Percentiles rank a stretch among this genome's conserved stretches.
phyloP scores from a whole-genome alignment of 768 basidiomycete genomes.

The Serendipita sp. region DNA sequence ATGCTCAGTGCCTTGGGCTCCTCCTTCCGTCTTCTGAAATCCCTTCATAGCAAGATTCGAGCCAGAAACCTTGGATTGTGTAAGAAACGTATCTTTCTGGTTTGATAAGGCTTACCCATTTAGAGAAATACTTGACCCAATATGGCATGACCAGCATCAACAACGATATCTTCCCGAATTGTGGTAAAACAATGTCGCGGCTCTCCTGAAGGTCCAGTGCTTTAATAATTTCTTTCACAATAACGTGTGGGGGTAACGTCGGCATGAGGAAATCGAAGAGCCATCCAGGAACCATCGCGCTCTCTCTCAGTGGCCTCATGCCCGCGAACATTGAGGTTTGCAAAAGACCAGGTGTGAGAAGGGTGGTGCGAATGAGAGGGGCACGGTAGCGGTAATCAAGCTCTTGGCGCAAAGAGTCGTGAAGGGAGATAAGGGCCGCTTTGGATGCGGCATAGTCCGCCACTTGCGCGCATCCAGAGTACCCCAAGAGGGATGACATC shows the following conservation, averaged over 20 bases:
- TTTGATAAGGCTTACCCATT: background rate
- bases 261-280: constrained; percentile 64
- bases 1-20: background rate
- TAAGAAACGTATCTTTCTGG: background rate
- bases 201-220: constrained; percentile 71
- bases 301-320: constrained; percentile 12
- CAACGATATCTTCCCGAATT: background rate
- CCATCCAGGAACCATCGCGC: constrained; percentile 30
- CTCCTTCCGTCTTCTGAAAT: background rate
- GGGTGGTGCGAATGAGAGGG: constrained; percentile 70
- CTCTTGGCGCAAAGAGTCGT: constrained; percentile 77
- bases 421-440: constrained; percentile 64
- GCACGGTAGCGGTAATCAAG: constrained; percentile 65
- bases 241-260: constrained; percentile 47
- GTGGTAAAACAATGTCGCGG: constrained; percentile 46
- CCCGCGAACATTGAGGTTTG: constrained; percentile 59
- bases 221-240: constrained; percentile 68
- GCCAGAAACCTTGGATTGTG: background rate
- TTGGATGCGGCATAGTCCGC: constrained; percentile 89
- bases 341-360: constrained; percentile 68
- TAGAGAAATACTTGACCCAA: background rate
- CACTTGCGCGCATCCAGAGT: constrained; percentile 60
- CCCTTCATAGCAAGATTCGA: background rate
- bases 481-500: constrained; percentile 56
- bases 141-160: background rate